A percentile compares a stretch with the other conserved stretches of the same genome.
phyloP scores from a whole-genome alignment of 768 basidiomycete genomes.

The Leucocoprinus leucothites region DNA sequence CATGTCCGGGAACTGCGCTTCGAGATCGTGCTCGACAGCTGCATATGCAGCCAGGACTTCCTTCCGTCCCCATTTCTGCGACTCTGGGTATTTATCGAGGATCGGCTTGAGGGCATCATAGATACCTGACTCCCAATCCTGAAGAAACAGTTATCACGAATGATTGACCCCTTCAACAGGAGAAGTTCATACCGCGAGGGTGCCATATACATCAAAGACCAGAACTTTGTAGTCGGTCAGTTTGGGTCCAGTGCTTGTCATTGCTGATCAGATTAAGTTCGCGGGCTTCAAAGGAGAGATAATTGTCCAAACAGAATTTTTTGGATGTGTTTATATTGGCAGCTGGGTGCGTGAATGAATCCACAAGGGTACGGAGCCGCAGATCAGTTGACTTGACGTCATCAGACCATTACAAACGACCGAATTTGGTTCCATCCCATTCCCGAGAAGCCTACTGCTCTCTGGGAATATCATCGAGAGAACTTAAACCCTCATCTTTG shows the following conservation, averaged over 20 bases:
- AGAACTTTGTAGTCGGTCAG: conserved; percentile 50
- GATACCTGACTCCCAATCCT: conserved; percentile 78
- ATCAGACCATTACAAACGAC: not conserved
- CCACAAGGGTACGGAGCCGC: too few relatives aligned
- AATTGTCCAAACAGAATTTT: not conserved
- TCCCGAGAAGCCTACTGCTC: too few relatives aligned
- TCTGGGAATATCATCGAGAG: too few relatives aligned
- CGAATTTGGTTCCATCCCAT: too few relatives aligned
- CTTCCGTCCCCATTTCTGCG: conserved; percentile 42
- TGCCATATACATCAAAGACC: conserved; percentile 77
- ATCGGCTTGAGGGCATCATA: conserved; percentile 52
- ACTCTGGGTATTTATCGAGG: conserved; percentile 37
- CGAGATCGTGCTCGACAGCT: conserved; percentile 53
- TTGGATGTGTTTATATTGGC: not conserved
- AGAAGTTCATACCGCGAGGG: conserved; percentile 47
- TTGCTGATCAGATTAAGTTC: not conserved
- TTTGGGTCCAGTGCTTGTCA: conserved; percentile 15
- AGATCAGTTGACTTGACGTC: not conserved
- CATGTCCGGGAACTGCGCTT: conserved; percentile 53
- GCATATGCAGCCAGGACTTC: conserved; percentile 52
- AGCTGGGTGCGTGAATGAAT: too few relatives aligned
- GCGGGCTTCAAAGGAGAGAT: not conserved
- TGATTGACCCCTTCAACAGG: not conserved
- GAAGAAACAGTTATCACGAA: not conserved
- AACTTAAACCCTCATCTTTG: too few relatives aligned